Conservation (phyloP, 306 rosid genomes). For the Rosa rugosa region DNA sequence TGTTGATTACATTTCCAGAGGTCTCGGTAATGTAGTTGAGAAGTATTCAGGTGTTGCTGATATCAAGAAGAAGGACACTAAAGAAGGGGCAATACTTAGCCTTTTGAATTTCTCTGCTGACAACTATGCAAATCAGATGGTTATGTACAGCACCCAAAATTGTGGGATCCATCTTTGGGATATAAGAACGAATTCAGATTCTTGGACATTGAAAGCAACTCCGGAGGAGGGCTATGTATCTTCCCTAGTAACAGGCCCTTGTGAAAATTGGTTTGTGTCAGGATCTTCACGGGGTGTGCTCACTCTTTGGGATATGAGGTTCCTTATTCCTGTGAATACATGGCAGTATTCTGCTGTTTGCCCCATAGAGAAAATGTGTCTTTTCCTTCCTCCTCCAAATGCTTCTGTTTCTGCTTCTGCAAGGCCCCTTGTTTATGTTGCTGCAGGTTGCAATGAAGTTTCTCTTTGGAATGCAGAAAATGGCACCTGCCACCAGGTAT, state of each 20-base stretch:
- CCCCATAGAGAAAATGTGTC: slow-evolving; percentile 88
- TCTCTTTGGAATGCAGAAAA: slow-evolving; percentile 99
- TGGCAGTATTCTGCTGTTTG: slow-evolving; percentile 87
- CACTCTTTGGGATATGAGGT: slow-evolving; percentile 97
- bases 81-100: slow-evolving; percentile 87
- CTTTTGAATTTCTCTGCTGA: slow-evolving; percentile 63
- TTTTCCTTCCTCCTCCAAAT: slow-evolving; percentile 73
- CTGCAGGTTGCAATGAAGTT: slow-evolving; percentile 94
- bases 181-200: slow-evolving; percentile 67
- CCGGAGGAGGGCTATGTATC: slow-evolving; percentile 90
- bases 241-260: slow-evolving; percentile 74
- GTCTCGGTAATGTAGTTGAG: slow-evolving; percentile 85
- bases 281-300: slow-evolving; percentile 94
- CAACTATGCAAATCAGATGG: slow-evolving; percentile 47
- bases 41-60: slow-evolving; percentile 94
- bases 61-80: slow-evolving; percentile 80
- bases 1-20: slow-evolving; percentile 84
- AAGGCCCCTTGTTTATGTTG: slow-evolving; percentile 93
- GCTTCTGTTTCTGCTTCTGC: slow-evolving; percentile 63
- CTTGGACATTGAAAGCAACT: slow-evolving; percentile 77
- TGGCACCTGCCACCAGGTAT: slow-evolving; percentile 80
- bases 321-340: slow-evolving; percentile 80
- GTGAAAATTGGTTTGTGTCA: slow-evolving; percentile 93
- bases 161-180: slow-evolving; percentile 98
- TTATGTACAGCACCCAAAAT: slow-evolving; percentile 92